These are phyloP conservation scores for Dactylellina drechsleri DNA, from an alignment of 2,329 filamentous ascomycete species.

Conservation along the genomic window DNA sequence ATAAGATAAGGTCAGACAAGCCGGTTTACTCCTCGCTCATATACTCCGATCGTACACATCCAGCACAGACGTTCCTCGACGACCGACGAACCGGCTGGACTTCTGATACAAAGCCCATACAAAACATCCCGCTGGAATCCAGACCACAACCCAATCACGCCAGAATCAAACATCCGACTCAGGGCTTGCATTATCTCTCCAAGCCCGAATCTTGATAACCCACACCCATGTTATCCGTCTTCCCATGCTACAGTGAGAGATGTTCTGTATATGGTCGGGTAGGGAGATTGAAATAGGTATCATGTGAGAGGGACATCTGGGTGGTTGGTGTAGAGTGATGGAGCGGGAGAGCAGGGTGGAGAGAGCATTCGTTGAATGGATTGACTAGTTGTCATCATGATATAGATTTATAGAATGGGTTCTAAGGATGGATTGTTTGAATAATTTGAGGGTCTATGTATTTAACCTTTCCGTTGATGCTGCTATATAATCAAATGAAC, in stretches of 20 bases:
- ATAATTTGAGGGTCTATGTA: background rate
- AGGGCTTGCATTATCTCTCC: constrained; percentile 34
- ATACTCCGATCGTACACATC: constrained; percentile 55
- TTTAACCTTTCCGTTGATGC: constrained; percentile 21
- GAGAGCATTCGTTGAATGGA: constrained; percentile 56
- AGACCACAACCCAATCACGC: constrained; percentile 32
- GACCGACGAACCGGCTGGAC: constrained; percentile 52
- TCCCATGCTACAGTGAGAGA: constrained; percentile 51
- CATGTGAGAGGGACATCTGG: constrained; percentile 41
- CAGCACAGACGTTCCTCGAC: constrained; percentile 53
- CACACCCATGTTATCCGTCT: constrained; percentile 54
- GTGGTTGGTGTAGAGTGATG: constrained; percentile 25
- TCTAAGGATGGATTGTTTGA: background rate
- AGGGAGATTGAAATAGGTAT: constrained; percentile 44
- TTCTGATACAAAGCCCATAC: constrained; percentile 54
- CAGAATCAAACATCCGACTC: constrained; percentile 51
- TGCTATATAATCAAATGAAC: background rate
- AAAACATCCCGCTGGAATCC: constrained; percentile 30
- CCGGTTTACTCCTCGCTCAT: constrained; percentile 56
- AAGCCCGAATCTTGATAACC: constrained; percentile 28
- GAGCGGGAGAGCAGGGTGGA: constrained; percentile 52
- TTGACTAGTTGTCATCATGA: constrained; percentile 56
- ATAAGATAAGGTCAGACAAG: constrained; percentile 49
- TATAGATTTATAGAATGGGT: constrained; percentile 11
- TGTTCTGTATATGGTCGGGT: constrained; percentile 46